phyloP scores from a whole-genome alignment of 2,329 filamentous ascomycete genomes.

The Fusarium napiforme region DNA sequence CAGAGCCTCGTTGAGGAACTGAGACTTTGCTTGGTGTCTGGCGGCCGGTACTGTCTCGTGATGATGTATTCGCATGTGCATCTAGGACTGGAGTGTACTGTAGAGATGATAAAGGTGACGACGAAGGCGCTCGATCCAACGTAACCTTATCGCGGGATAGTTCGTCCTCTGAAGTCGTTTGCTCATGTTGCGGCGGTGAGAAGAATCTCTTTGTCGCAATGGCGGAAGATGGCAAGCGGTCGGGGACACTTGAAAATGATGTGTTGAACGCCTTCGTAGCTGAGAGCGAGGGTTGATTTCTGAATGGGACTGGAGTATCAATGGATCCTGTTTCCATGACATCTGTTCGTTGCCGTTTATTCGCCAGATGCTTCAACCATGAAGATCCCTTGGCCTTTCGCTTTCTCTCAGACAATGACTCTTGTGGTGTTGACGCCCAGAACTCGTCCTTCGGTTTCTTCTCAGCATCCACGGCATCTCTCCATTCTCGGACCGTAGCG shows the following conservation, averaged over 20 bases:
- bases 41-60: slow-evolving; percentile 10
- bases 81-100: slow-evolving; percentile 10
- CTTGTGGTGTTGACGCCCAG: slow-evolving; percentile 36
- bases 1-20: background rate
- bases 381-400: slow-evolving; percentile 43
- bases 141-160: slow-evolving; percentile 19
- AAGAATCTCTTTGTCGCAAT: background rate
- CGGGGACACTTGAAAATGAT: slow-evolving; percentile 38
- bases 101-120: slow-evolving; percentile 45
- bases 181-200: background rate
- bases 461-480: slow-evolving; percentile 36
- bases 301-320: slow-evolving; percentile 33
- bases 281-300: slow-evolving; percentile 2
- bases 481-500: slow-evolving; percentile 49
- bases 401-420: slow-evolving; percentile 36
- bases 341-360: slow-evolving; percentile 45
- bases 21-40: slow-evolving; percentile 15
- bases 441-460: slow-evolving; percentile 30
- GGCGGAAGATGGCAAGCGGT: slow-evolving; percentile 28
- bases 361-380: slow-evolving; percentile 48
- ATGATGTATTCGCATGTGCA: background rate
- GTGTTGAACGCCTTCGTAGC: slow-evolving; percentile 3
- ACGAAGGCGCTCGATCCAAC: slow-evolving; percentile 36
- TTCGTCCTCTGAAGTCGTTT: slow-evolving; percentile 25
- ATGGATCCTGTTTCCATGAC: slow-evolving; percentile 35